A percentile compares a stretch with the other conserved stretches of the same genome.
Evolutionary conservation across 2,329 filamentous ascomycete species (phyloP).

Genomic region (Polychaeton citri): DNA sequence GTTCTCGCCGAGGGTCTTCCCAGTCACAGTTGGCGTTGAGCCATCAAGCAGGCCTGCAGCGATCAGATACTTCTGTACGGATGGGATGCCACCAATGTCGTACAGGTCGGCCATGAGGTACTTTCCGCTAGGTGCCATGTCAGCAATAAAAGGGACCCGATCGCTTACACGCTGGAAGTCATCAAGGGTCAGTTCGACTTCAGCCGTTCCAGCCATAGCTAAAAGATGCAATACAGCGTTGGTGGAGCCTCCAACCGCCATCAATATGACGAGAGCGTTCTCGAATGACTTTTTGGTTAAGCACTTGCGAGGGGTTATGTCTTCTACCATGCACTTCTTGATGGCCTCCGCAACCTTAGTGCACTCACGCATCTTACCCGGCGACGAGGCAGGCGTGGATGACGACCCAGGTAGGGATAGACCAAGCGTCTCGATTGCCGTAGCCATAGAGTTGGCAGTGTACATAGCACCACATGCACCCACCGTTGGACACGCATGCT

Average conservation of each 20-base stretch:
- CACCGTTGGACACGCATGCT: slow-evolving; percentile 61
- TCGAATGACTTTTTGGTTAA: slow-evolving; percentile 67
- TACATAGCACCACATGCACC: slow-evolving; percentile 89
- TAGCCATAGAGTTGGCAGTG: slow-evolving; percentile 89
- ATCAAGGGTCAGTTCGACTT: slow-evolving; percentile 62
- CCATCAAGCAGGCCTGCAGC: slow-evolving; percentile 65
- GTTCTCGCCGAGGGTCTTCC: slow-evolving; percentile 72
- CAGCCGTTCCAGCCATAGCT: slow-evolving; percentile 78
- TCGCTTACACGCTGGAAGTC: slow-evolving; percentile 72
- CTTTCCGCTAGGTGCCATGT: slow-evolving; percentile 70
- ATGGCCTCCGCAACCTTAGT: slow-evolving; percentile 69
- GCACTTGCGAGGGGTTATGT: slow-evolving; percentile 69
- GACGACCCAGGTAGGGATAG: slow-evolving; percentile 71
- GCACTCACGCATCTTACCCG: slow-evolving; percentile 78
- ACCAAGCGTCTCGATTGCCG: slow-evolving; percentile 80
- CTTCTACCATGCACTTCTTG: slow-evolving; percentile 62
- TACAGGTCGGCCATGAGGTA: slow-evolving; percentile 85
- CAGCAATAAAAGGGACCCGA: slow-evolving; percentile 74
- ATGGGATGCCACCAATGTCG: slow-evolving; percentile 70
- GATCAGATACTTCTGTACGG: slow-evolving; percentile 74
- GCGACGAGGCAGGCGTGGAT: slow-evolving; percentile 66
- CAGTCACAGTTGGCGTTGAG: slow-evolving; percentile 66
- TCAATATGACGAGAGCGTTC: slow-evolving; percentile 80
- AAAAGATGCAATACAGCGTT: slow-evolving; percentile 83
- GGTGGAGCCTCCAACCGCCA: slow-evolving; percentile 81